Percentiles rank a stretch among this genome's conserved stretches.
Evolutionary conservation across 352 stramenopile species (phyloP).

Genomic region (Phytopythium montanum): DNA sequence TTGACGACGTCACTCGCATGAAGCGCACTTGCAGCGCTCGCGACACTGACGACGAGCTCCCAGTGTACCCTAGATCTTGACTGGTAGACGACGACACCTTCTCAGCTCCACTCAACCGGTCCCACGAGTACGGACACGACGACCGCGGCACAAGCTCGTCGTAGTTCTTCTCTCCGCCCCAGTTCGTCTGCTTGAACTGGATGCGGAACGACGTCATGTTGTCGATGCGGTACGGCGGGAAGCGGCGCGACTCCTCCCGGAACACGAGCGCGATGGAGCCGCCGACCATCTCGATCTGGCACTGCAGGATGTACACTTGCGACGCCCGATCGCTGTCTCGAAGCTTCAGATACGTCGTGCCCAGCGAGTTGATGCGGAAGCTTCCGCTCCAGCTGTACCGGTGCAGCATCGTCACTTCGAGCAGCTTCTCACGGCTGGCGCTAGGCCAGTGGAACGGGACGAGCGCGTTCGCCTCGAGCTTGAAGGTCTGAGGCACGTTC

Average conservation of each 20-base stretch:
- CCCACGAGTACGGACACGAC: constrained; percentile 86
- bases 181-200: constrained; percentile 80
- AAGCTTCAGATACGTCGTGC: constrained; percentile 85
- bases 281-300: constrained; percentile 83
- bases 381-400: constrained; percentile 83
- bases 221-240: constrained; percentile 88
- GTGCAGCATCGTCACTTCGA: constrained; percentile 84
- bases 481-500: constrained; percentile 70
- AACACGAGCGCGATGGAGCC: constrained; percentile 85
- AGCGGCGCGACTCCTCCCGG: constrained; percentile 79
- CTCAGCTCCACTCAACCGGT: constrained; percentile 67
- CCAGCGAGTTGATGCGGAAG: constrained; percentile 83
- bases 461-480: constrained; percentile 68
- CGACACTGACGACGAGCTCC: constrained; percentile 48
- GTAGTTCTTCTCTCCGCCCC: constrained; percentile 65
- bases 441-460: constrained; percentile 85
- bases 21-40: constrained; percentile 81
- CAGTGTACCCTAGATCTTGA: constrained; percentile 64
- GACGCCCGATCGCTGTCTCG: constrained; percentile 62
- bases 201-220: constrained; percentile 91
- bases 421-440: constrained; percentile 62
- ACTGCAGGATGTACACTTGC: constrained; percentile 87
- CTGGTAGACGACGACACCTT: constrained; percentile 53
- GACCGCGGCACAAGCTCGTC: constrained; percentile 71
- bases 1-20: constrained; percentile 84